These are phyloP conservation scores for Epichloe aotearoae DNA, from an alignment of 2,329 filamentous ascomycete genomes.

Conservation along the genomic window DNA sequence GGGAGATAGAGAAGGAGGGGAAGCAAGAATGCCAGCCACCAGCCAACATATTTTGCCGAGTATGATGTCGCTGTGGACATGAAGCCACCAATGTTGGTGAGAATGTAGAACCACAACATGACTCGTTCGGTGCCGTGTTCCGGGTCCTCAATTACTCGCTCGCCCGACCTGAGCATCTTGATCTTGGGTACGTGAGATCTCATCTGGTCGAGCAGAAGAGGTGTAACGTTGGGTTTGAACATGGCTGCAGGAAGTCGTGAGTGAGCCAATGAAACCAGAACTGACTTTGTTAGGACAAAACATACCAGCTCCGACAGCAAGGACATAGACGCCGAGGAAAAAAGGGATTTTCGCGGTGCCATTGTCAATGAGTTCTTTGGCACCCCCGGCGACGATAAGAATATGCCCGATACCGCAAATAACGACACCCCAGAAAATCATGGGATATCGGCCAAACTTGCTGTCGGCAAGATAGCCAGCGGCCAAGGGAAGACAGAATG, in stretches of 20 bases:
- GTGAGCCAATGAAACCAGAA: too few relatives aligned
- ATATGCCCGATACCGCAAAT: constrained; percentile 55
- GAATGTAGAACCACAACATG: constrained; percentile 49
- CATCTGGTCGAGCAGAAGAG: constrained; percentile 54
- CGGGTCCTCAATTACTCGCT: constrained; percentile 56
- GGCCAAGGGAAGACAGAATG: constrained; percentile 43
- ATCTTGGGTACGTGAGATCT: constrained; percentile 31
- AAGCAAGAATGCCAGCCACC: constrained; percentile 34
- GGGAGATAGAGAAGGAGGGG: constrained; percentile 41
- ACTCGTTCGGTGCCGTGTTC: constrained; percentile 51
- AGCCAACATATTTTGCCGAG: constrained; percentile 36
- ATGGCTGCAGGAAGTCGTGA: constrained; percentile 15
- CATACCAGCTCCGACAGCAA: constrained; percentile 45
- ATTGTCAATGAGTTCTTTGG: constrained; percentile 28
- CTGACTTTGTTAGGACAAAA: background rate
- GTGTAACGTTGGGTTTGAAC: constrained; percentile 64
- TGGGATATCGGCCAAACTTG: constrained; percentile 55
- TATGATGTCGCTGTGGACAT: constrained; percentile 39
- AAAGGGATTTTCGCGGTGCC: constrained; percentile 37
- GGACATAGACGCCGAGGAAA: constrained; percentile 46
- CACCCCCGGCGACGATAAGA: constrained; percentile 51
- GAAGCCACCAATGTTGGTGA: constrained; percentile 42
- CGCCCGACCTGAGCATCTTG: constrained; percentile 33
- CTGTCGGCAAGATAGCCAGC: constrained; percentile 50
- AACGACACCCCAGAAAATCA: constrained; percentile 55